Base-by-base conservation (phyloP, 345 rosid genomes). In the Hibiscus trionum region DNA sequence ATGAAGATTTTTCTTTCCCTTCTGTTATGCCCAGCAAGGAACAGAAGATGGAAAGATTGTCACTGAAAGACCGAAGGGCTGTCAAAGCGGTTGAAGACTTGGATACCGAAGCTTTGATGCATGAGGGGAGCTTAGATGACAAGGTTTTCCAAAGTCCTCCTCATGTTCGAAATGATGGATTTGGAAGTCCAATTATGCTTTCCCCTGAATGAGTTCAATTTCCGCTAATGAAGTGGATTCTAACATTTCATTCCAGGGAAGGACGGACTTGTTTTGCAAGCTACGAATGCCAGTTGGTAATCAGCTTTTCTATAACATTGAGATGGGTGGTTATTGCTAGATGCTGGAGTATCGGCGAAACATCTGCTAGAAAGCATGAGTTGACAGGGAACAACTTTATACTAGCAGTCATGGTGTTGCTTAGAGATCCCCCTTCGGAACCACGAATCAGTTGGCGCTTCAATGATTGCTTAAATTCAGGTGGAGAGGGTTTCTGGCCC, bases 161-260 rank as follows among this genome's bases (percentile, higher is more conserved):
- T 5, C 49, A 14, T 31, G 68, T 53, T 74, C 75, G 64, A 76
- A 80, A 88, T 58, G 88, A 84, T 72, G 98, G 98, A 64, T 93
- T 93, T 80, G 98, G 97, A 59, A 93, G 98, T 83, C 97, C 97
- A 37, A 85, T 88, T 71, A 88, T 84, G 79, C 78, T 90, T 71
- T 80, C 84, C 0, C 73, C 76, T 63, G 84, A 77, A 56, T 63
- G 61, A 46, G 50, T 60, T 73, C 78, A 83, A 72, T 80, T 80
- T 37, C 84, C 86, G 55, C 73, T 82, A 56, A 79, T 84, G 86
- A 82, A 73, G 82, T 77, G 81, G 85, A 11, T 83, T 82, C 66
- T 84, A 87, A 69, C 78, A 81, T 74, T 69, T 81, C 35, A 26
- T 86, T 72, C 77, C 69, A 72, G 84, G 73, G 69, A 84, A 83